Evolutionary conservation across 2,329 filamentous ascomycete genomes (phyloP), one percentile per base, ranked within the genome.

Genomic region (Penicillium occitanis): DNA sequence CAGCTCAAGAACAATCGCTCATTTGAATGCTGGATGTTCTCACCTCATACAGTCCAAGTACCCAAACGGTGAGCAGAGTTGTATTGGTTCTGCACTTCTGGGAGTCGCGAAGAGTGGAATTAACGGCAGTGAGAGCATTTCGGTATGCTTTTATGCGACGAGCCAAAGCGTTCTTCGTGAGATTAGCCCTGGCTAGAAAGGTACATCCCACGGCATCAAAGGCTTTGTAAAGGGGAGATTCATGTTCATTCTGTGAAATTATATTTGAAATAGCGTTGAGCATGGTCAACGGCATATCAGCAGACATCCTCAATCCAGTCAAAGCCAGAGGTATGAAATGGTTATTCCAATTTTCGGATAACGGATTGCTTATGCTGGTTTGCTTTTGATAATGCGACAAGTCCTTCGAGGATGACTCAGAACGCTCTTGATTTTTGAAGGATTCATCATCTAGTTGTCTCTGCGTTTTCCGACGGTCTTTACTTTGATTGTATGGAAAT

Each of bases 1-100:
- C 22, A 57, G 30, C 53, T 7, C 17, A 50, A 10, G n/a, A 37
- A 22, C 35, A 11, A n/a, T 22, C 11, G 25, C 25, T 37, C 40
- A 5, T 63, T 25, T 30, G 37, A 25, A n/a, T 30, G 25, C 14
- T 3, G 37, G 7, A 28, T 33, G 1, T 33, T 46, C 11, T 25
- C n/a, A 65, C 63, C 63, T 65, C 63, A 42, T 65, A 65, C n/a
- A 65, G 5, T 5, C 63, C 53, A 33, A 65, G 57, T 30, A 53
- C 3, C 63, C 63, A 65, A 13, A 65, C 53, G 11, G 51, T 57
- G 25, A 65, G 55, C 10, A 65, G 57, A 8, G 63, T 65, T 44
- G 40, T 65, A 14, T 65, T 53, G 5, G 30, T 17, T 40, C 5
- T 59, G 25, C 25, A 33, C 35, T 60, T 35, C n/a, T 59, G 14